phyloP scores from a whole-genome alignment of 352 stramenopile species.

The Pythium plurisporium region DNA sequence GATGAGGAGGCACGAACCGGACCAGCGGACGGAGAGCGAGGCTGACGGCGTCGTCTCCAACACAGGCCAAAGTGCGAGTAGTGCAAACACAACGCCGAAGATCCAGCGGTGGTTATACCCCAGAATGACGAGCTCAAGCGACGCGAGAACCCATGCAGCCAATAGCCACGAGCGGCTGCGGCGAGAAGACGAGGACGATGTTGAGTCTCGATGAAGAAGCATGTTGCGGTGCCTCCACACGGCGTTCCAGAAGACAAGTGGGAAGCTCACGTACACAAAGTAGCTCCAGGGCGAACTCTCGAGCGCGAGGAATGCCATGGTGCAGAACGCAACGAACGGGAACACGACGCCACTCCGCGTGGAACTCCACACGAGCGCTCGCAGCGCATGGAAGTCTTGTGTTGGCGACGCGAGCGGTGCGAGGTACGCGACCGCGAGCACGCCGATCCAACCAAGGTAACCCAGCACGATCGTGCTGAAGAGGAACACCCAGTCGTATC shows the following conservation, averaged over 20 bases:
- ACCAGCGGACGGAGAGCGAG: constrained; percentile 25
- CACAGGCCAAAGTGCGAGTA: constrained; percentile 50
- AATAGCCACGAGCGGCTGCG: constrained; percentile 35
- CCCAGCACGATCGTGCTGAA: constrained; percentile 67
- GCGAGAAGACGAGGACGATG: background rate
- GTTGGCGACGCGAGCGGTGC: constrained; percentile 34
- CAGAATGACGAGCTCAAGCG: constrained; percentile 64
- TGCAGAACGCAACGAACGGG: constrained; percentile 31
- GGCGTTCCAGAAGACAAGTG: constrained; percentile 60
- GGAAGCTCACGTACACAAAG: constrained; percentile 72
- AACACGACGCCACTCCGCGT: constrained; percentile 1
- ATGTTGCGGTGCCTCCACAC: constrained; percentile 41
- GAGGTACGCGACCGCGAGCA: constrained; percentile 53
- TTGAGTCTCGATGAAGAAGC: constrained; percentile 1
- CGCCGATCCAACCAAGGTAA: constrained; percentile 74
- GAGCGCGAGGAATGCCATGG: constrained; percentile 41
- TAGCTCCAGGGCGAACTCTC: constrained; percentile 71
- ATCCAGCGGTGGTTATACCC: constrained; percentile 61
- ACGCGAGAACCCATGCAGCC: constrained; percentile 36
- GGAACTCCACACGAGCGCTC: background rate
- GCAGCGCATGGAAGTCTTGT: constrained; percentile 18
- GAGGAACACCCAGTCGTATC: constrained; percentile 83
- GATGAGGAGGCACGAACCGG: constrained; percentile 47
- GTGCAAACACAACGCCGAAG: constrained; percentile 58
- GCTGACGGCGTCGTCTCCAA: constrained; percentile 13